These are phyloP conservation scores for Brettanomyces nanus DNA, from an alignment of 805 yeast species.

Conservation along the genomic window DNA sequence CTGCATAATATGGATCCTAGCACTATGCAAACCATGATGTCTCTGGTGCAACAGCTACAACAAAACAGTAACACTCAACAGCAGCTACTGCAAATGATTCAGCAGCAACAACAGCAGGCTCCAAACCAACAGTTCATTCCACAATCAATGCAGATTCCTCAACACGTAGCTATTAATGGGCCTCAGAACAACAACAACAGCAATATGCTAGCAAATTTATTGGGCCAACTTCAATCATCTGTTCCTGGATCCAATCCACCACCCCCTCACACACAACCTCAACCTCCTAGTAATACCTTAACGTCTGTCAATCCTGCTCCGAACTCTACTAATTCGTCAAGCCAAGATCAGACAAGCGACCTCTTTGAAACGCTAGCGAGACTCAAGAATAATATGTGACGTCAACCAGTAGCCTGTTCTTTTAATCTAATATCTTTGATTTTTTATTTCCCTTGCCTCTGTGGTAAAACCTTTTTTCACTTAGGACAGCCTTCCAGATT, in stretches of 20 bases:
- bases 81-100: slow-evolving; percentile 9
- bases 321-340: slow-evolving; percentile 9
- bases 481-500: too few relatives aligned
- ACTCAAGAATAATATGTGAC: slow-evolving; percentile 29
- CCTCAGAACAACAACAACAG: slow-evolving; percentile 1
- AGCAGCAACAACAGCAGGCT: slow-evolving; percentile 7
- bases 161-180: not conserved
- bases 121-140: slow-evolving; percentile 1
- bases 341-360: slow-evolving; percentile 25
- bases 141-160: slow-evolving; percentile 3
- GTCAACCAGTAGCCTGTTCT: not conserved
- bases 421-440: not conserved
- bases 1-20: slow-evolving; percentile 18
- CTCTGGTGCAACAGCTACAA: slow-evolving; percentile 22
- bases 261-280: slow-evolving; percentile 7
- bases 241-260: slow-evolving; percentile 14
- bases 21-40: slow-evolving; percentile 25
- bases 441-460: not conserved
- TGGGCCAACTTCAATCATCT: slow-evolving; percentile 18
- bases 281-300: not conserved
- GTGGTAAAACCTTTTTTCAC: too few relatives aligned
- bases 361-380: slow-evolving; percentile 30
- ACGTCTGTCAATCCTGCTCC: slow-evolving; percentile 2
- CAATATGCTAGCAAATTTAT: slow-evolving; percentile 14
- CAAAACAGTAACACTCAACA: slow-evolving; percentile 12